Evolutionary conservation across 495 filamentous ascomycete genomes (phyloP), one percentile per base, ranked within the genome.

Genomic region (Trichoderma virens): DNA sequence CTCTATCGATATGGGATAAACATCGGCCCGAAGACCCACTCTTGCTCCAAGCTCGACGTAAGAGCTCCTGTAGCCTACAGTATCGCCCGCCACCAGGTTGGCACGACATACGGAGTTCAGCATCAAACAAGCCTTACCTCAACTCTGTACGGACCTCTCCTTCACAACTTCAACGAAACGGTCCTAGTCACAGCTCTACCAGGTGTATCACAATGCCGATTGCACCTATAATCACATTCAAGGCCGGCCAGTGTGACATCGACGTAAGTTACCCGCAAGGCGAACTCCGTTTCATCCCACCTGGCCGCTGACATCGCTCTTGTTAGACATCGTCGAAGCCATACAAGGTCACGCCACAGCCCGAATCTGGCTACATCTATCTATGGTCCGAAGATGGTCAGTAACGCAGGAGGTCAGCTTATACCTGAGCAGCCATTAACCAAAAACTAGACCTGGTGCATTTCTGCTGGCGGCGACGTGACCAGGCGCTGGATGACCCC

Each of bases 311-410:
- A 80, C 69, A 56, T 30, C 0, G 14, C 63, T 34, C 27, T 9
- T 16, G 31, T 16, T 61, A 89, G 88, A 78, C 75, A 71, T 84
- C 81, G 20, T 75, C 78, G 56, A 79, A 80, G 72, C 86, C 88
- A 61, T 83, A 80, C 68, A 88, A 84, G 68, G 79, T 96, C 67
- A 85, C 83, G 66, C 84, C 91, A 2, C 79, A 85, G 65, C 76
- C 84, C 5, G 88, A 83, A 0, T 87, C 89, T 4, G 95, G 95
- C 65, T 94, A 94, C 75, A 85, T 98, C 72, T 99, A 95, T 74
- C 87, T 99, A 63, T 97, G 92, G 77, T 81, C 82, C 56, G 93
- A 96, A 82, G 94, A 97, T 84, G 95, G 87, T 88, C 82, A 59
- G 68, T 34, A 18, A 11, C 5, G 30, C 34, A 16, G 6, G 34